A percentile compares a stretch with the other conserved stretches of the same genome.
Evolutionary conservation across 2,329 filamentous ascomycete species (phyloP).

Genomic region (Hansfordia pulvinata): DNA sequence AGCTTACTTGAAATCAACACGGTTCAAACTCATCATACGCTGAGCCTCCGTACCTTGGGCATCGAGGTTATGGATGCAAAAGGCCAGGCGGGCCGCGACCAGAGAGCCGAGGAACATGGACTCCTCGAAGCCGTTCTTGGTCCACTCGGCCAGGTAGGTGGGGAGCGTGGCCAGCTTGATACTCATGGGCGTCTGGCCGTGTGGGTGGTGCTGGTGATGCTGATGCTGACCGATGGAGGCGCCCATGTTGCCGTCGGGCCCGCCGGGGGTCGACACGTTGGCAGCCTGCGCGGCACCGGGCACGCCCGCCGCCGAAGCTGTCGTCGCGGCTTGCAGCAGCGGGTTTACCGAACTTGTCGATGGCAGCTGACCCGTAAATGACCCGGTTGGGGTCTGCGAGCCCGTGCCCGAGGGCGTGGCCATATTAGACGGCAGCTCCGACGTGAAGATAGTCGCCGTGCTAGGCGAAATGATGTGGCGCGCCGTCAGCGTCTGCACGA

Average conservation of each 20-base stretch:
- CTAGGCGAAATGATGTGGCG: conserved; percentile 87
- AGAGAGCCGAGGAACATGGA: conserved; percentile 78
- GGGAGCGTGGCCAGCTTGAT: conserved; percentile 70
- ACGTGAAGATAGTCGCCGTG: conserved; percentile 92
- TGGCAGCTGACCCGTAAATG: conserved; percentile 40
- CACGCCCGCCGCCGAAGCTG: conserved; percentile 42
- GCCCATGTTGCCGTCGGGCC: conserved; percentile 23
- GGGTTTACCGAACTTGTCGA: conserved; percentile 57
- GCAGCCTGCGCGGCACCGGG: conserved; percentile 27
- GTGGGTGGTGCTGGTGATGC: conserved; percentile 34
- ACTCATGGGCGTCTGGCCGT: conserved; percentile 63
- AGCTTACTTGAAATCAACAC: conserved; percentile 48
- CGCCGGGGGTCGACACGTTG: too few relatives aligned
- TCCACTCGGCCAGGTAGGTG: conserved; percentile 85
- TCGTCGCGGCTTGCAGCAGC: conserved; percentile 81
- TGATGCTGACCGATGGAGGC: conserved; percentile 22
- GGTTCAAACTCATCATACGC: conserved; percentile 39
- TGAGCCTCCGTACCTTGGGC: conserved; percentile 35
- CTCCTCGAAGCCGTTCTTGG: conserved; percentile 68
- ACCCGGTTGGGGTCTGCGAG: conserved; percentile 72
- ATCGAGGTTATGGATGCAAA: conserved; percentile 45
- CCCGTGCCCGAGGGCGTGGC: conserved; percentile 85
- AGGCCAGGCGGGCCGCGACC: conserved; percentile 56
- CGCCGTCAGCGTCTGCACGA: conserved; percentile 63
- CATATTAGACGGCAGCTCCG: conserved; percentile 86